These are phyloP conservation scores for Chrysanthemum makinoi DNA, from an alignment of 129 eudicot genomes.

Conservation along the genomic window DNA sequence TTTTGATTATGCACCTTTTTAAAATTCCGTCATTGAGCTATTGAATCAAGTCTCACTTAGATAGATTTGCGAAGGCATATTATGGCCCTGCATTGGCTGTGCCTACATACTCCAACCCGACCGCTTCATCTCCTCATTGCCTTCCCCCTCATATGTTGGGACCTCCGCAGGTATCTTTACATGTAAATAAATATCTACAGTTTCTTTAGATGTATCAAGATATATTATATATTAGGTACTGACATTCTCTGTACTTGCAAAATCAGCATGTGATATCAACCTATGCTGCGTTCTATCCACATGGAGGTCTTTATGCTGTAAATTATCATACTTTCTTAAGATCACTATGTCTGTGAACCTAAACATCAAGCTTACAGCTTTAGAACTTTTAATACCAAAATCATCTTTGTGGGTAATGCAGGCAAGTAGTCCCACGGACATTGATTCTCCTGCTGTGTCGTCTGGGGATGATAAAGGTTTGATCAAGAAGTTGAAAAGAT, in stretches of 20 bases:
- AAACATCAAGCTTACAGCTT: too few relatives aligned
- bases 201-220: too few relatives aligned
- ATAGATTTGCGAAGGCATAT: slow-evolving; percentile 52
- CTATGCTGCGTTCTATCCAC: slow-evolving; percentile 82
- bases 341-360: too few relatives aligned
- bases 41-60: not conserved
- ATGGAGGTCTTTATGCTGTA: slow-evolving; percentile 87
- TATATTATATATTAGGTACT: not conserved
- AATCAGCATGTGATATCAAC: slow-evolving; percentile 85
- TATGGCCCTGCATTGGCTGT: slow-evolving; percentile 85
- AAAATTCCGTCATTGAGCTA: not conserved
- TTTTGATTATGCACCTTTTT: not conserved
- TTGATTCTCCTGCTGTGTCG: slow-evolving; percentile 73
- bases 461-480: slow-evolving; percentile 61
- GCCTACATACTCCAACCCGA: slow-evolving; percentile 71
- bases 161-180: slow-evolving; percentile 71
- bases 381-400: too few relatives aligned
- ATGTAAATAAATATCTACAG: not conserved
- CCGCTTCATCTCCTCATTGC: slow-evolving; percentile 66
- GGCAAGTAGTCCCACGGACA: slow-evolving; percentile 54
- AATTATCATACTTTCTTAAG: slow-evolving; percentile 22
- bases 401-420: slow-evolving; percentile 20
- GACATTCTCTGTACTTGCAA: slow-evolving; percentile 2
- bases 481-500: slow-evolving; percentile 72
- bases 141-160: slow-evolving; percentile 93